Base-by-base conservation (phyloP, 2,329 filamentous ascomycete species). In the Sphaerostilbella broomeana region DNA sequence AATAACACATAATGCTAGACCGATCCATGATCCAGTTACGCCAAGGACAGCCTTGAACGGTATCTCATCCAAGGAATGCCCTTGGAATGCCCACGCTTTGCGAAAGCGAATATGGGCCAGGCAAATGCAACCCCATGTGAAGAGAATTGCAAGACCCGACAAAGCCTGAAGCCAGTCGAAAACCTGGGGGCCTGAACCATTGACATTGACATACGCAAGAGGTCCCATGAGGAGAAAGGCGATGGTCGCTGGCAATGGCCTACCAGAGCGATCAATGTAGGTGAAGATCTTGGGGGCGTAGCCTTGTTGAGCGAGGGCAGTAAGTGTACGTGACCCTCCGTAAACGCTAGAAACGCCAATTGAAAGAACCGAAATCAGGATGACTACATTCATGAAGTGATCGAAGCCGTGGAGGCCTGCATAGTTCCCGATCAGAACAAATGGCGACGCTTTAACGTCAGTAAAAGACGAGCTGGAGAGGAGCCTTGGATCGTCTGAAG, bases 91-190 rank as follows among this genome's bases (percentile, higher is more conserved):
- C 79, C 79, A 83, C 0, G 77, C 79, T 4, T 53, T 47, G 25
- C 79, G 77, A 70, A 81, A 83, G n/a, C 79, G 77, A 49, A 83
- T 79, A 51, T 83, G 79, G 1, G 75, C 71, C 13, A 79, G 56
- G 55, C 77, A 81, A 50, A 84, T 80, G 31, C 72, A 77, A 16
- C 69, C 76, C 79, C 79, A 84, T 12, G 77, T 75, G 57, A 81
- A 82, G 30, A 83, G 68, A 17, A 75, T 70, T 10, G 73, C 72
- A 2, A 83, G 68, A 38, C 75, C 79, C 3, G 77, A 81, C 10
- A 83, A 63, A 5, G 79, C 74, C 18, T 77, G 69, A 2, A 84
- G 70, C 79, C 79, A 83, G 46, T 74, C 68, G 39, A 84, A 80
- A 11, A 81, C 70, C 0, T 63, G 57, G 5, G 60, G 54, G 28